Base-by-base conservation (phyloP, 2,329 filamentous ascomycete species). In the Magnaporthales sp. region DNA sequence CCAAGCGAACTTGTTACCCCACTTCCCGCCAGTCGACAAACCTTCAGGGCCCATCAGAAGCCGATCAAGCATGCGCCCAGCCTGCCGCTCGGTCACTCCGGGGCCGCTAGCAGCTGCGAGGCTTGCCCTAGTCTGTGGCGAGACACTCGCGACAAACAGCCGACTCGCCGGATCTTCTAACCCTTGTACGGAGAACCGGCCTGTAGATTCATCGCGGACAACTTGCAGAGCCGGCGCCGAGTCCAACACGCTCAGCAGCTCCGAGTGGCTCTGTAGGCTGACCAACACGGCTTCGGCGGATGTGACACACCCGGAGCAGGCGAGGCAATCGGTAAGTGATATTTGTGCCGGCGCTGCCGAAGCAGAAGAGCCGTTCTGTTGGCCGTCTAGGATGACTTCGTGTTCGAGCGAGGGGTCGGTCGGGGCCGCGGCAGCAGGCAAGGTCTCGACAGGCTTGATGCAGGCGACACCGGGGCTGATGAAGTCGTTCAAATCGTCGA, bases 401-500 rank as follows among this genome's bases (percentile, higher is more conserved):
- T 93, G 91, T 71, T 86, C 83, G 74, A 81, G 77, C 63, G 73
- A 69, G 70, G 73, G 69, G 68, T 67, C 61, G 65, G 56, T 27
- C 68, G 70, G 56, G 75, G 85, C 77, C 38, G 85, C 79, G 70
- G 85, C 83, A 64, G 84, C 78, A 2, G 95, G 94, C 15, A 99
- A 86, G 2, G 92, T 96, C 78, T 99, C 95, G 75, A 99, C 85
- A 30, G 95, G 95, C 75, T 99, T 98, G 78, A 99, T 98, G 80
- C 95, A 99, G 69, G 95, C 95, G 74, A 99, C 93, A 69, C 94
- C 93, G 15, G 95, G 95, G 67, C 91, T 95, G 76, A 99, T 99
- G 81, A 99, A 99, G 83, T 99, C 95, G 83, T 99, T 99, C 69
- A 99, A 84, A 77, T 97, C 93, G 81, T 99, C 94, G 74, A 91